Evolutionary conservation across 2,329 filamentous ascomycete genomes (phyloP).

Genomic region (Magnaporthiopsis rhizophila): DNA sequence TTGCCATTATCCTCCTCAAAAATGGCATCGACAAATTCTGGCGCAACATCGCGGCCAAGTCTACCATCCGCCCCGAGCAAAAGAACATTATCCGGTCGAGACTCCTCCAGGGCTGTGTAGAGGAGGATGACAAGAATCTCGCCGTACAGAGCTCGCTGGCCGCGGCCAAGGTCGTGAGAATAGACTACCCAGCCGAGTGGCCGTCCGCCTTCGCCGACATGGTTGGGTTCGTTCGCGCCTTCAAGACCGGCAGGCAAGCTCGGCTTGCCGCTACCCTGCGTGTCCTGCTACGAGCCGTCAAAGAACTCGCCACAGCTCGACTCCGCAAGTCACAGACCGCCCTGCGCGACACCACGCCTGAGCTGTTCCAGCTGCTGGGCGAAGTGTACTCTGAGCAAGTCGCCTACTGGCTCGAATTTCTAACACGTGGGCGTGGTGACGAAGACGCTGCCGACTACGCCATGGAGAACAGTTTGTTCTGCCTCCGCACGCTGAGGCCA

Average conservation of each 20-base stretch:
- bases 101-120: constrained; percentile 67
- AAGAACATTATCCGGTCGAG: constrained; percentile 69
- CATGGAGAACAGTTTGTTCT: constrained; percentile 69
- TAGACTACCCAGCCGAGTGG: constrained; percentile 88
- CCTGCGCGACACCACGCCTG: constrained; percentile 70
- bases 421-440: constrained; percentile 49
- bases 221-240: constrained; percentile 54
- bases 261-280: constrained; percentile 66
- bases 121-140: constrained; percentile 66
- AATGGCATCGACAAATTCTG: constrained; percentile 95
- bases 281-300: constrained; percentile 77
- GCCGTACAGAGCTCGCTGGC: constrained; percentile 85
- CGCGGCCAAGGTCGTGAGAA: constrained; percentile 77
- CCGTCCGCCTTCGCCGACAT: constrained; percentile 52
- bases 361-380: constrained; percentile 73
- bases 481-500: constrained; percentile 72
- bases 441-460: constrained; percentile 51
- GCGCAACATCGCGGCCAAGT: constrained; percentile 53
- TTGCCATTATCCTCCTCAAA: constrained; percentile 89
- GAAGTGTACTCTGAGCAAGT: constrained; percentile 72
- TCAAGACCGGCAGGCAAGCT: constrained; percentile 48
- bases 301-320: constrained; percentile 78
- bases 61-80: constrained; percentile 65
- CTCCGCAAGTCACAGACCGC: constrained; percentile 67
- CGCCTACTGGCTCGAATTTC: constrained; percentile 55